Base-by-base conservation (phyloP, 2,329 filamentous ascomycete genomes). In the Pseudocercospora pini-densiflorae region DNA sequence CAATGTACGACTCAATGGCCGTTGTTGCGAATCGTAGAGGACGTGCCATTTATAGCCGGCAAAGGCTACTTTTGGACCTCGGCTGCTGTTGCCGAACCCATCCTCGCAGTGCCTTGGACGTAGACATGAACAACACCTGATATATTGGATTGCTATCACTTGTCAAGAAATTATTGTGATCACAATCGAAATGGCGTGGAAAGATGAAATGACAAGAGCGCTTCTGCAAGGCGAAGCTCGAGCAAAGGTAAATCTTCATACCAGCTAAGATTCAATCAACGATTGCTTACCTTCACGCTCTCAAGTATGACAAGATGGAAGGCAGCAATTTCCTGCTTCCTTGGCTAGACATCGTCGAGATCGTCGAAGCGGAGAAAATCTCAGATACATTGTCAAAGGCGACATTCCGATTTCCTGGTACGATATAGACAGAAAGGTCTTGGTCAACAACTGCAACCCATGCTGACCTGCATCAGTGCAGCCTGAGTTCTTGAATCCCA, bases 401-500 rank as follows among this genome's bases (percentile, higher is more conserved):
- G 6, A 68, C 63, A 10, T 71, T 71, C 23, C 64, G 65, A 29
- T 73, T 73, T 40, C 59, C 51, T 54, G 49, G 49, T 54, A 29
- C 2, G 1, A 27, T 27, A 7, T 8, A 2, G 12, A 14, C 3
- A 14, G 33, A 36, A 2, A 33, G 10, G 31, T 33, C 5, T 36
- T 36, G 33, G 27, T 8, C 21, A 21, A 23, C 19, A 27, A 4
- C 27, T 24, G 3, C 16, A 29, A 24, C 9, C 8, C 23, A 29
- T 31, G 23, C 51, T 54, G 24, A 54, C 51, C 7, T 27, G 3
- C 23, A 54, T 23, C 60, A 1, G 69, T 71, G 0, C 68, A 68
- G n/a, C 66, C 63, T 12, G 69, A 73, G 36, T 72, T 72, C 45
- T 59, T 72, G 10, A 73, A 73, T 31, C 70, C 69, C 0, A 66